Conservation (phyloP, 345 rosid genomes). For the Salix purpurea region DNA sequence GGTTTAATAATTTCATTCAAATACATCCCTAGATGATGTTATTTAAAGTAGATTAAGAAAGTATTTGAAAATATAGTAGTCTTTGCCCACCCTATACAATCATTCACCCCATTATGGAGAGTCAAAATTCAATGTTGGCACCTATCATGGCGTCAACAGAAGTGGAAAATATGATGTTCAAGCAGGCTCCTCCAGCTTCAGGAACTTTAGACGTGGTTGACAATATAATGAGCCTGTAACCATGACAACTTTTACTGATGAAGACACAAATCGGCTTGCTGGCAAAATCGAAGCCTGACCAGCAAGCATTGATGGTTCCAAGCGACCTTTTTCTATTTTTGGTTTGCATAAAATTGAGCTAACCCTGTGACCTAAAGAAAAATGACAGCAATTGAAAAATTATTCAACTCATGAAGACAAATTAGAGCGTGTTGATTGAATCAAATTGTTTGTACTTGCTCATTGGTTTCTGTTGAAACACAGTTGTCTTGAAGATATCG, state of each 20-base stretch:
- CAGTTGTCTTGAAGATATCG: background rate
- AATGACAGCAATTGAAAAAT: too few species aligned
- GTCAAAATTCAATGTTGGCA: background rate
- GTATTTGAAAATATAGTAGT: background rate
- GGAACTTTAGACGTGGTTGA: slow-evolving; percentile 14
- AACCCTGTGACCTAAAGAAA: too few species aligned
- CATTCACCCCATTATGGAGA: background rate
- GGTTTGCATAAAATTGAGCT: too few species aligned
- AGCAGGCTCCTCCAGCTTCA: background rate
- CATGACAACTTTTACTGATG: background rate
- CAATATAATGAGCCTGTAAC: slow-evolving; percentile 1
- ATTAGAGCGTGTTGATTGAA: background rate
- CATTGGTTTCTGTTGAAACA: background rate
- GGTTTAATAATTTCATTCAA: too few species aligned
- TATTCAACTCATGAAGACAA: background rate
- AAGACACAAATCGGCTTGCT: background rate
- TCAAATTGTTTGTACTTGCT: background rate
- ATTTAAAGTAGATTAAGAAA: too few species aligned
- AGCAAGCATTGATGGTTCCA: too few species aligned
- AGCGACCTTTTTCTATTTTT: background rate
- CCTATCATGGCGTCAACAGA: background rate
- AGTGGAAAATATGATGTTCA: background rate
- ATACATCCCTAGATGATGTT: too few species aligned
- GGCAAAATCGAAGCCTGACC: too few species aligned
- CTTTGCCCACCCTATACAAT: background rate